Evolutionary conservation across 805 yeast genomes (phyloP).

Genomic region (Yarrowia sp.): DNA sequence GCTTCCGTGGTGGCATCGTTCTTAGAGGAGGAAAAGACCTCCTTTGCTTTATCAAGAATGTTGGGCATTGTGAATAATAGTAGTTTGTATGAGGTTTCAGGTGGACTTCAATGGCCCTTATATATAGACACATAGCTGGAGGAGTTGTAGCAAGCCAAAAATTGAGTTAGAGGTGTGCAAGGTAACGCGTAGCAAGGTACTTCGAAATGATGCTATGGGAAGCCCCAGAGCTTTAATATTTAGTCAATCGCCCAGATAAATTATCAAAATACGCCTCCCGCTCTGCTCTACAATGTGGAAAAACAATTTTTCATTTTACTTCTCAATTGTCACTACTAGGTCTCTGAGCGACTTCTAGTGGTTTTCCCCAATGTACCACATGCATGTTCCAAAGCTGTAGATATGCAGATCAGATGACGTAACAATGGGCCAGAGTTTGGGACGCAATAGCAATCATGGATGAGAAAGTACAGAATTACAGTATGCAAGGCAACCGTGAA

Average conservation of each 20-base stretch:
- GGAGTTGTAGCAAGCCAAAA: slow-evolving; percentile 15
- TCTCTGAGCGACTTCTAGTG: neutral
- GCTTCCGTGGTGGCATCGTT: neutral
- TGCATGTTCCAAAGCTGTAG: slow-evolving; percentile 15
- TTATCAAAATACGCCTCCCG: too few relatives aligned
- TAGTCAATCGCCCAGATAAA: too few relatives aligned
- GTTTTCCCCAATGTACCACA: neutral
- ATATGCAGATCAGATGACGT: slow-evolving; percentile 27
- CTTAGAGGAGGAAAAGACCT: slow-evolving; percentile 23
- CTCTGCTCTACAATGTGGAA: neutral
- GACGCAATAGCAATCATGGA: slow-evolving; percentile 24
- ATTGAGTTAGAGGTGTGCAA: slow-evolving; percentile 13
- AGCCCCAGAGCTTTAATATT: neutral
- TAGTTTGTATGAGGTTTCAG: neutral
- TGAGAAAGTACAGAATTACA: neutral
- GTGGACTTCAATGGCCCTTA: neutral
- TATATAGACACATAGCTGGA: neutral
- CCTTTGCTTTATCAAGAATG: slow-evolving; percentile 26
- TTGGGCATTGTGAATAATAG: slow-evolving; percentile 23
- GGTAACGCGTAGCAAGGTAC: slow-evolving; percentile 18
- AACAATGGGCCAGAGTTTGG: slow-evolving; percentile 20
- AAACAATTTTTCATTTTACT: neutral
- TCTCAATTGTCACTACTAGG: neutral
- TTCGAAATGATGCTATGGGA: neutral
- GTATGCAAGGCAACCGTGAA: neutral